Conservation (phyloP, 352 stramenopile genomes). For the Bremia lactucae region DNA sequence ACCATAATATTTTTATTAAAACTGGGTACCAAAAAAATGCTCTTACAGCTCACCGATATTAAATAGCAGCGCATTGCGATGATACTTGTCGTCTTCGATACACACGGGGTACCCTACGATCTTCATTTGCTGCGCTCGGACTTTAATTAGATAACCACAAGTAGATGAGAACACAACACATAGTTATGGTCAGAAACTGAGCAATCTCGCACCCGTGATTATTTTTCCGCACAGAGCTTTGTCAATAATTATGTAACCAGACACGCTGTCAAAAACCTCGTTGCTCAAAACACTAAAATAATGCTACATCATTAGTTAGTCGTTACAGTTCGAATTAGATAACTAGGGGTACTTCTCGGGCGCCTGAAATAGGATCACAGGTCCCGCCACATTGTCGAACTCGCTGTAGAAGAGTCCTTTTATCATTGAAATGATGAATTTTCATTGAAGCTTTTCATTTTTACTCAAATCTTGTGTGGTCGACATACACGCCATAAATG, state of each 20-base stretch:
- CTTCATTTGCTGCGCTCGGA: conserved; percentile 70
- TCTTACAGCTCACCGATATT: conserved; percentile 71
- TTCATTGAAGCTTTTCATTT: no score
- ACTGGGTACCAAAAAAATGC: no score
- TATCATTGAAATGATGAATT: no score
- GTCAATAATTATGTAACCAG: conserved; percentile 85
- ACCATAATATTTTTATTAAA: no score
- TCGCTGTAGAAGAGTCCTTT: conserved; percentile 87
- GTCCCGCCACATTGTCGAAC: conserved; percentile 87
- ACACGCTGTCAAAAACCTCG: conserved; percentile 80
- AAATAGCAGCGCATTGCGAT: conserved; percentile 82
- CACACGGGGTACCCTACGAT: conserved; percentile 82
- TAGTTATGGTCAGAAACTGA: not conserved
- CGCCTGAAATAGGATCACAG: conserved; percentile 84
- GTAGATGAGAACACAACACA: not conserved
- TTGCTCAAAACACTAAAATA: conserved; percentile 58
- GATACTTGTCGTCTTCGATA: conserved; percentile 87
- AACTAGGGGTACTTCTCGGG: conserved; percentile 45
- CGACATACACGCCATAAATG: no score
- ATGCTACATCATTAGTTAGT: not conserved
- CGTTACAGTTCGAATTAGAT: not conserved
- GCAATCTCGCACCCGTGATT: conserved; percentile 44
- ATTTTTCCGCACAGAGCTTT: conserved; percentile 82
- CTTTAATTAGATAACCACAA: conserved; percentile 14
- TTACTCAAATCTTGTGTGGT: no score